phyloP scores from a whole-genome alignment of 1,139 yeast genomes.

The Magnusiomyces fungicola region DNA sequence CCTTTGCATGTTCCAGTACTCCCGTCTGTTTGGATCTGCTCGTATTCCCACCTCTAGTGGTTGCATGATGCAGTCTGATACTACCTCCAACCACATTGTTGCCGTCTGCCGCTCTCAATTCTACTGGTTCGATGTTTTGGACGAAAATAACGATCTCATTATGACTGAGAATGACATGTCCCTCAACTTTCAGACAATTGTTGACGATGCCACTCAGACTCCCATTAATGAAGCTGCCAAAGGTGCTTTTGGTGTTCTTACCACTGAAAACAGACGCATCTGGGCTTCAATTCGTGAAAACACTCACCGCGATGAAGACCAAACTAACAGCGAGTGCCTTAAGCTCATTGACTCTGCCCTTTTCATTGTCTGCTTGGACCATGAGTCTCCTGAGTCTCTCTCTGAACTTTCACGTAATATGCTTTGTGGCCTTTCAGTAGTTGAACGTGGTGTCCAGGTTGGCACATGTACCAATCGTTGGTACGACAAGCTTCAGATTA shows the following conservation, averaged over 20 bases:
- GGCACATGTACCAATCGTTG: slow-evolving; percentile 94
- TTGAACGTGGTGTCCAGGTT: slow-evolving; percentile 78
- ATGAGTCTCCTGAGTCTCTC: slow-evolving; percentile 57
- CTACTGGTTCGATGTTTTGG: slow-evolving; percentile 90
- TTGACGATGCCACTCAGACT: slow-evolving; percentile 60
- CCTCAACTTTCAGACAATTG: slow-evolving; percentile 65
- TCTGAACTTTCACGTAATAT: slow-evolving; percentile 70
- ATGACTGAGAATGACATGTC: slow-evolving; percentile 68
- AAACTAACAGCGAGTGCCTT: slow-evolving; percentile 57
- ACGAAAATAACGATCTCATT: slow-evolving; percentile 58
- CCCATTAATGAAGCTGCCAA: slow-evolving; percentile 63
- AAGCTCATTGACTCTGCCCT: slow-evolving; percentile 72
- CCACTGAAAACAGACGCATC: slow-evolving; percentile 78
- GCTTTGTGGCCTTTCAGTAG: slow-evolving; percentile 76
- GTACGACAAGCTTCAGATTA: slow-evolving; percentile 88
- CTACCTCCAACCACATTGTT: slow-evolving; percentile 67
- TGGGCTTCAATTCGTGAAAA: slow-evolving; percentile 71
- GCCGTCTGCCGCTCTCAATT: slow-evolving; percentile 83
- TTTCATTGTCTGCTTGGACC: slow-evolving; percentile 76
- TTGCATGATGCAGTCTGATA: slow-evolving; percentile 78
- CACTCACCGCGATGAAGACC: slow-evolving; percentile 28
- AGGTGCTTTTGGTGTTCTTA: slow-evolving; percentile 80
- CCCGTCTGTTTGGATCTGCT: slow-evolving; percentile 76
- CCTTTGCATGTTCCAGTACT: slow-evolving; percentile 85
- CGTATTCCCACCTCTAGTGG: slow-evolving; percentile 76